phyloP scores from a whole-genome alignment of 2,329 filamentous ascomycete genomes.

The Epichloe amarillans region DNA sequence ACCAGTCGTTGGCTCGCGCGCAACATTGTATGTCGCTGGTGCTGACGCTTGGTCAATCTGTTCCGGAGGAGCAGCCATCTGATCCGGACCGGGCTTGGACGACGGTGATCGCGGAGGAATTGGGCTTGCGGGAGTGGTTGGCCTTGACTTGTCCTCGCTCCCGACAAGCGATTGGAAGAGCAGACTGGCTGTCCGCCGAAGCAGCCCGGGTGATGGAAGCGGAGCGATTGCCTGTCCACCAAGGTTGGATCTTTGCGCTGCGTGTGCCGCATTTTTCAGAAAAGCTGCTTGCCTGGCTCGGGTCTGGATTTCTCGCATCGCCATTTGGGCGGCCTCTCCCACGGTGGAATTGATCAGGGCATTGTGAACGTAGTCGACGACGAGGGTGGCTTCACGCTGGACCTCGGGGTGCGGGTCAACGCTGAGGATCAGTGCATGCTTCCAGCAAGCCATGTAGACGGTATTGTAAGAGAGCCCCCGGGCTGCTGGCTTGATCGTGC shows the following conservation, averaged over 20 bases:
- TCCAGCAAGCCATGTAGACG: slow-evolving; percentile 88
- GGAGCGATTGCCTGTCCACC: slow-evolving; percentile 27
- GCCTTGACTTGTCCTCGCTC: slow-evolving; percentile 29
- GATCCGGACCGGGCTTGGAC: slow-evolving; percentile 27
- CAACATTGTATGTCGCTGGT: slow-evolving; percentile 59
- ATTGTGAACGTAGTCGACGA: slow-evolving; percentile 76
- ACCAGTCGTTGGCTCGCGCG: slow-evolving; percentile 67
- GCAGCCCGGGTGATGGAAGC: slow-evolving; percentile 40
- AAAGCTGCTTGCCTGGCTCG: slow-evolving; percentile 32
- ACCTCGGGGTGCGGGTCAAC: slow-evolving; percentile 93
- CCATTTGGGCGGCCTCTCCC: slow-evolving; percentile 51
- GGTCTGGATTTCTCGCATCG: slow-evolving; percentile 61
- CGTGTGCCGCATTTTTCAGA: slow-evolving; percentile 27
- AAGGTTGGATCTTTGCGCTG: slow-evolving; percentile 29
- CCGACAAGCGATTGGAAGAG: slow-evolving; percentile 46
- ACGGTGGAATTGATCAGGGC: slow-evolving; percentile 66
- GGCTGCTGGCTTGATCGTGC: slow-evolving; percentile 40
- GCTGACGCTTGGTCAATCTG: slow-evolving; percentile 56
- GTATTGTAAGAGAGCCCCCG: slow-evolving; percentile 68
- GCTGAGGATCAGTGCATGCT: slow-evolving; percentile 77
- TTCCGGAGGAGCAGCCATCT: slow-evolving; percentile 48
- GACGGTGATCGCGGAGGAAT: slow-evolving; percentile 15
- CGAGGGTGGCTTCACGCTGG: slow-evolving; percentile 67
- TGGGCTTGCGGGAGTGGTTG: slow-evolving; percentile 18
- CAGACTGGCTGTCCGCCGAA: slow-evolving; percentile 51